Evolutionary conservation across 2,329 filamentous ascomycete genomes (phyloP).

Genomic region (Corynespora cassiicola): DNA sequence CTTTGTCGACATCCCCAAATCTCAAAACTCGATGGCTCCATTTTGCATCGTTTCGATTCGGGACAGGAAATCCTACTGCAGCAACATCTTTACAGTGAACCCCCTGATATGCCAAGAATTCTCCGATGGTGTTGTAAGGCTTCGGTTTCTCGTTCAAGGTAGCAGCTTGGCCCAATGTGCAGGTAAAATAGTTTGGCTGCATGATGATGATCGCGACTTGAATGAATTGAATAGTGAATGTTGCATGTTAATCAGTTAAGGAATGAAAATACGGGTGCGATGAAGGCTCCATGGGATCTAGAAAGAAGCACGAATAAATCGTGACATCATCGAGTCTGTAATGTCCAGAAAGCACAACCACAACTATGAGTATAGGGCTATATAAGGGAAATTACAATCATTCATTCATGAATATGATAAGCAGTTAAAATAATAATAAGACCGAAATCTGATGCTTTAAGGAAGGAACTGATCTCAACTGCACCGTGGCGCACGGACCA

Average conservation of each 20-base stretch:
- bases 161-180: constrained; percentile 64
- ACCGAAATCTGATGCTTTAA: too few relatives aligned
- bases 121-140: constrained; percentile 54
- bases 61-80: constrained; percentile 59
- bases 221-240: constrained; percentile 1
- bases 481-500: too few relatives aligned
- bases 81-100: constrained; percentile 43
- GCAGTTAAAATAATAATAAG: too few relatives aligned
- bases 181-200: constrained; percentile 63
- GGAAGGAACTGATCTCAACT: too few relatives aligned
- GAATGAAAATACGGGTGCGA: constrained; percentile 2
- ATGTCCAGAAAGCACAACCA: too few relatives aligned
- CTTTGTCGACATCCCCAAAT: constrained; percentile 42
- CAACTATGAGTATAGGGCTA: too few relatives aligned
- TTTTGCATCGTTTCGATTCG: constrained; percentile 14
- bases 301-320: constrained; percentile 15
- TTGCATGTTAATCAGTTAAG: neutral
- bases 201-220: constrained; percentile 12
- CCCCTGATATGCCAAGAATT: constrained; percentile 60
- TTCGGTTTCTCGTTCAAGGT: constrained; percentile 41
- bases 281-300: constrained; percentile 5
- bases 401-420: too few relatives aligned
- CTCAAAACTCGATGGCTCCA: constrained; percentile 43
- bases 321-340: constrained; percentile 36
- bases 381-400: too few relatives aligned